Percentiles rank a stretch among this genome's conserved stretches.
phyloP scores from a whole-genome alignment of 805 yeast species.

The Priceomyces carsonii region DNA sequence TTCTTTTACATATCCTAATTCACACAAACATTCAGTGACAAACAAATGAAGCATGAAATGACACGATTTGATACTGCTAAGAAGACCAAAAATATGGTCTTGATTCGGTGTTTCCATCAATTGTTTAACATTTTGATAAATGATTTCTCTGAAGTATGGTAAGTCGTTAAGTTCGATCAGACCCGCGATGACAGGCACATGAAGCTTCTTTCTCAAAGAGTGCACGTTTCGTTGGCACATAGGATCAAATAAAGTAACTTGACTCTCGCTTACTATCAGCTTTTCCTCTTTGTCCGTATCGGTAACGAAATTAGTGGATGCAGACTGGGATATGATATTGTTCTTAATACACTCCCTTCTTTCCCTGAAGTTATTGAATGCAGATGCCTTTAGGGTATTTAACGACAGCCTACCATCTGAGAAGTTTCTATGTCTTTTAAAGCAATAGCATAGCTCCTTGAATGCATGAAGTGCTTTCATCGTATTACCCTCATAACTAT shows the following conservation, averaged over 20 bases:
- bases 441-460: constrained; percentile 16
- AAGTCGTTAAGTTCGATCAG: constrained; percentile 26
- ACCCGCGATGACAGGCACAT: constrained; percentile 31
- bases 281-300: constrained; percentile 6
- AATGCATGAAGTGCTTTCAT: constrained; percentile 24
- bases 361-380: constrained; percentile 19
- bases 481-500: constrained; percentile 21
- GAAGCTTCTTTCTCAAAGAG: constrained; percentile 16
- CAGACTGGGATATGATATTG: constrained; percentile 8
- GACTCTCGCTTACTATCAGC: background rate
- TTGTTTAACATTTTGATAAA: constrained; percentile 17
- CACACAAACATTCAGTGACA: constrained; percentile 27
- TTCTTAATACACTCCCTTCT: constrained; percentile 21
- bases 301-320: constrained; percentile 1
- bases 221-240: constrained; percentile 27
- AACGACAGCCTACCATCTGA: constrained; percentile 10
- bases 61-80: constrained; percentile 17
- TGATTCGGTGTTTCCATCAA: constrained; percentile 6
- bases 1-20: constrained; percentile 21
- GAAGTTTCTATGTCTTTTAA: constrained; percentile 21
- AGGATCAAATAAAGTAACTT: constrained; percentile 21
- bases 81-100: constrained; percentile 12
- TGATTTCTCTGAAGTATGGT: constrained; percentile 27
- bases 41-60: constrained; percentile 29
- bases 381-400: constrained; percentile 12